Evolutionary conservation across 2,329 filamentous ascomycete species (phyloP), one percentile per base, ranked within the genome.

Genomic region (Spiromastix sp.): DNA sequence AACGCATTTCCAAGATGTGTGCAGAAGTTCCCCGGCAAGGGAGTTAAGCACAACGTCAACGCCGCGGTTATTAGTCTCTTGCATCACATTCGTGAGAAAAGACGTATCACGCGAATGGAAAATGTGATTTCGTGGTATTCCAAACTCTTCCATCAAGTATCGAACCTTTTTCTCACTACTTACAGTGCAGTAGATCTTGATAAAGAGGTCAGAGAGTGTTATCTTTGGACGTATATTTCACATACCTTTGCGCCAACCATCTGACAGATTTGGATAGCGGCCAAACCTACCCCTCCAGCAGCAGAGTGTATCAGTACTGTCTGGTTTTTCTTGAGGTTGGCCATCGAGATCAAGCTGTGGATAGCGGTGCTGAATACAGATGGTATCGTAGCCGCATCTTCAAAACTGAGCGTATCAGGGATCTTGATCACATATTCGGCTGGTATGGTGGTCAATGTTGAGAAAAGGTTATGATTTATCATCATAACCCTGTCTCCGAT

Each of bases 401-500:
- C 43, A 17, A 54, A 51, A 7, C 30, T 40, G 6, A 59, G 25
- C 1, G 28, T 15, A n/a, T 51, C 46, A 2, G 56, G 53, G 3
- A 59, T 45, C 19, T 49, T 36, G 11, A 44, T 35, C 13, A 52
- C 40, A 15, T 32, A 20, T 10, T 43, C 10, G 3, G 34, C 21
- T 5, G 38, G 33, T 5, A 36, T 27, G 16, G 33, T 20, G n/a
- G 46, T 29, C 7, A 32, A 27, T 24, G 42, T 45, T 16, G 34
- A 26, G n/a, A 45, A 32, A 15, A 8, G 36, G 3, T 29, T 20
- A 15, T 34, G 30, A 9, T 39, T 31, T 9, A 37, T 33, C 28
- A 42, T 35, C 6, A 39, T 34, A 21, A 66, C 50, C 32, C 61
- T 56, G 38, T 66, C 62, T 4, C 65, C 65, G 9, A 47, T 27